These are phyloP conservation scores for Coniochaeta sp. DNA, from an alignment of 2,329 filamentous ascomycete genomes.

Conservation along the genomic window DNA sequence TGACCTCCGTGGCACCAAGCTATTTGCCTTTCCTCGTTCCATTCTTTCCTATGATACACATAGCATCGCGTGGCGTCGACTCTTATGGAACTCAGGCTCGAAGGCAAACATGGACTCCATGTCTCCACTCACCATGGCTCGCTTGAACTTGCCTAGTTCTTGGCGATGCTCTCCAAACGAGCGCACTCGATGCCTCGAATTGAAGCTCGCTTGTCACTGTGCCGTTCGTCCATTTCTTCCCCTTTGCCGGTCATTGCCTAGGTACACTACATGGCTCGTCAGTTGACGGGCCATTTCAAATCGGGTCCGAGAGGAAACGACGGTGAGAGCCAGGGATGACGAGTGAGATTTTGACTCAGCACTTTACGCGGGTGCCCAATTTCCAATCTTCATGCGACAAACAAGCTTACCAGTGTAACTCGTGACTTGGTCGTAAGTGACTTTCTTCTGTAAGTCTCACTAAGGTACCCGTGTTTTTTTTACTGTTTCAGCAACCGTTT, in stretches of 20 bases:
- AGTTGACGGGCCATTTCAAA: background rate
- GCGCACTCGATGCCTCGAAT: background rate
- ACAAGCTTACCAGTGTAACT: background rate
- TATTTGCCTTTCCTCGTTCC: too few relatives aligned
- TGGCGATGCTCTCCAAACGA: background rate
- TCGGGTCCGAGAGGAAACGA: background rate
- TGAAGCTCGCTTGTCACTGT: background rate
- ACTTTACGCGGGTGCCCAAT: background rate
- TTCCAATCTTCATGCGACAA: conserved; percentile 1
- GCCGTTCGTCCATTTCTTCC: too few relatives aligned
- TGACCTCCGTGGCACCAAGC: too few relatives aligned
- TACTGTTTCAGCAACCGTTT: background rate
- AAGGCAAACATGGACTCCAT: background rate
- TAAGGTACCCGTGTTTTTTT: background rate
- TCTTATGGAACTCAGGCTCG: background rate
- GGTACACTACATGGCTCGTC: background rate
- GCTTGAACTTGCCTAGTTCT: background rate
- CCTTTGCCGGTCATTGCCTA: background rate
- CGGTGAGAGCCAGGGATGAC: background rate
- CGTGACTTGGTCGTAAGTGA: background rate
- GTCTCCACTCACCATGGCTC: background rate
- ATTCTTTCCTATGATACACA: too few relatives aligned
- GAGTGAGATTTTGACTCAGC: background rate
- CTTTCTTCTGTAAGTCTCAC: background rate
- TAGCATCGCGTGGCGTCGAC: too few relatives aligned